A percentile compares a stretch with the other conserved stretches of the same genome.
Conservation (phyloP, 345 rosid genomes). For the Acer saccharum region DNA sequence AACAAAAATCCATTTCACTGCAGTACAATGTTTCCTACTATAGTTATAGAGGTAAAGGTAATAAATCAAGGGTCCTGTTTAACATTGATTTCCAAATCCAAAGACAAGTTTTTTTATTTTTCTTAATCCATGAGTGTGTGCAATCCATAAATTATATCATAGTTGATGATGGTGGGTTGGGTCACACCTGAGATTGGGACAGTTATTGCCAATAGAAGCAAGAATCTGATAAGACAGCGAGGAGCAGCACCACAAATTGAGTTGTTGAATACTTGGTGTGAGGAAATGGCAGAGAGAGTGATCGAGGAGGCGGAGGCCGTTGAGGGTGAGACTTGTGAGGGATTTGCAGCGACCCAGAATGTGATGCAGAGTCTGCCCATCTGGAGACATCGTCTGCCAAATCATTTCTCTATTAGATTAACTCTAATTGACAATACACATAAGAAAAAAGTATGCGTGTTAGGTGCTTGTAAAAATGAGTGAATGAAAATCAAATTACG, state of each 20-base stretch:
- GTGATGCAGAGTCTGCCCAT: conserved; percentile 34
- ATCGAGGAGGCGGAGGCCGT: conserved; percentile 51
- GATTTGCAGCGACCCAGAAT: conserved; percentile 37
- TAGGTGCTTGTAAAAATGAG: neutral
- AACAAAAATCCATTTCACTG: neutral
- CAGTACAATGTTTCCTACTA: neutral
- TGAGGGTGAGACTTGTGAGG: conserved; percentile 38
- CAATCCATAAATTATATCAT: neutral
- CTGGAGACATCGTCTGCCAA: conserved; percentile 44
- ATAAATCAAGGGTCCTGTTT: too few species aligned
- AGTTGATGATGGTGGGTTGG: neutral
- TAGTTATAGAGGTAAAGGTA: too few species aligned
- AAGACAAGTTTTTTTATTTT: too few species aligned
- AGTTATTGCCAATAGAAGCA: conserved; percentile 38
- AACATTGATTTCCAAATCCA: too few species aligned
- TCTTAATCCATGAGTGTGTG: too few species aligned
- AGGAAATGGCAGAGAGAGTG: conserved; percentile 32
- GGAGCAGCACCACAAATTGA: conserved; percentile 51
- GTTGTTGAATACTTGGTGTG: conserved; percentile 39
- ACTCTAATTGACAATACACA: neutral
- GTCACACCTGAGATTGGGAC: conserved; percentile 58
- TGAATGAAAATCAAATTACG: conserved; percentile 25
- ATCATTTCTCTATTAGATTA: neutral
- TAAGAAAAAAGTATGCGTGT: neutral
- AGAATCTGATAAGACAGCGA: conserved; percentile 35